Conservation (phyloP, 176 grass and related monocot genomes). For the Urochloa ruziziensis region DNA sequence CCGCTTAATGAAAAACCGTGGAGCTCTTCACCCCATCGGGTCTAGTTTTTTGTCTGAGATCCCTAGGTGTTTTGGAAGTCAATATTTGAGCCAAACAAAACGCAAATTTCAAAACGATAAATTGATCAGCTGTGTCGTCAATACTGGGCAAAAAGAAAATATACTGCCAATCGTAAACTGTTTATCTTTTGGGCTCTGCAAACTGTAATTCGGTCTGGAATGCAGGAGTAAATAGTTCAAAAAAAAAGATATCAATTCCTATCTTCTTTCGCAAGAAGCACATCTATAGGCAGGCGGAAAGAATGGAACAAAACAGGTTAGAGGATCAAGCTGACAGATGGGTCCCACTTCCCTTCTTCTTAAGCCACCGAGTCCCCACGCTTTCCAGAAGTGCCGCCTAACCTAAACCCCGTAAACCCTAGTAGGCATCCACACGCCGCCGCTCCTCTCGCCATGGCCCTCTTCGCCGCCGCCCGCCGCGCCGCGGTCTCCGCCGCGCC, state of each 20-base stretch:
- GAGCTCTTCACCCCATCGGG: no score
- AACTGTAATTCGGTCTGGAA: background rate
- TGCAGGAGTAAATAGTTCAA: background rate
- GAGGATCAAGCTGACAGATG: constrained; percentile 2
- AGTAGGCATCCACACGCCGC: constrained; percentile 5
- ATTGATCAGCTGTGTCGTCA: background rate
- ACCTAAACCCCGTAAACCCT: constrained; percentile 32
- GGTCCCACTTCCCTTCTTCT: background rate
- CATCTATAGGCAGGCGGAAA: background rate
- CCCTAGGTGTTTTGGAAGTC: background rate
- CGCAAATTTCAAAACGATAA: no score
- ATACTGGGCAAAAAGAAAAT: background rate
- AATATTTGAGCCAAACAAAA: no score
- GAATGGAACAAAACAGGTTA: background rate
- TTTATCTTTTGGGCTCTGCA: background rate
- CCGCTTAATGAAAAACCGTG: no score
- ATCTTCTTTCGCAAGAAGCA: constrained; percentile 19
- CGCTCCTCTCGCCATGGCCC: constrained; percentile 23
- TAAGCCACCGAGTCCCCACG: background rate
- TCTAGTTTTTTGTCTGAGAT: no score
- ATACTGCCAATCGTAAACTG: background rate
- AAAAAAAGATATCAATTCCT: background rate
- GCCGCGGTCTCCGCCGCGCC: constrained; percentile 15
- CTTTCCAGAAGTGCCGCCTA: no score
- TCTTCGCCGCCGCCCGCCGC: constrained; percentile 42